Percentiles rank a stretch among this genome's conserved stretches.
phyloP scores from a whole-genome alignment of 2,329 filamentous ascomycete genomes.

The Capronia epimyces region DNA sequence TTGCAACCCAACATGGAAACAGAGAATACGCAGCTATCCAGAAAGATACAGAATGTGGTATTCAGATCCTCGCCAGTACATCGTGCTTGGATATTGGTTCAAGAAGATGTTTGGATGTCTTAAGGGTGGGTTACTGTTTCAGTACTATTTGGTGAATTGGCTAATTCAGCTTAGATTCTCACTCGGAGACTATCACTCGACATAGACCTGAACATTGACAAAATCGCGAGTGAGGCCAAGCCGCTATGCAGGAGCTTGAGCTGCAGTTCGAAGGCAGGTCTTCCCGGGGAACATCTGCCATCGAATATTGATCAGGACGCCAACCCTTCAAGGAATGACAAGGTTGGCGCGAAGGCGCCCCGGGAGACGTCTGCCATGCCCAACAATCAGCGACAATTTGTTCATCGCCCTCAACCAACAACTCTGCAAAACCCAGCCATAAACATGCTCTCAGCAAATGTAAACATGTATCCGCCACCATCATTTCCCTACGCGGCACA shows the following conservation, averaged over 20 bases:
- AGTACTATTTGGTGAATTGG: too few species aligned
- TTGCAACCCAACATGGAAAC: slow-evolving; percentile 18
- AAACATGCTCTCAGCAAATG: neutral
- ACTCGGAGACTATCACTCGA: slow-evolving; percentile 13
- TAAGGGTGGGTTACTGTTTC: slow-evolving; percentile 8
- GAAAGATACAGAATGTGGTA: slow-evolving; percentile 17
- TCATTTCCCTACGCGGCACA: slow-evolving; percentile 5
- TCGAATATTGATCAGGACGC: neutral
- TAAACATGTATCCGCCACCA: slow-evolving; percentile 2
- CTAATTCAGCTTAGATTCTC: slow-evolving; percentile 7
- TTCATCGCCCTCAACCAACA: neutral
- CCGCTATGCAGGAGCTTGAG: slow-evolving; percentile 5
- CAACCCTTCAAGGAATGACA: neutral
- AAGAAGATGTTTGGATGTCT: slow-evolving; percentile 17
- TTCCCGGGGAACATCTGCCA: neutral
- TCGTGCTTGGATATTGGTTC: slow-evolving; percentile 22
- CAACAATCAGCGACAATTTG: slow-evolving; percentile 1
- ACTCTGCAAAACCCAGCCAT: neutral
- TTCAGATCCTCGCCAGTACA: slow-evolving; percentile 18
- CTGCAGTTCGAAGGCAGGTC: neutral
- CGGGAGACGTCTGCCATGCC: neutral
- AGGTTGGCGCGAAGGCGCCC: neutral
- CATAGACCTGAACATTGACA: slow-evolving; percentile 16
- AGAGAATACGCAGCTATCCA: slow-evolving; percentile 8
- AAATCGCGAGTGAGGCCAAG: slow-evolving; percentile 5